Evolutionary conservation across 164 flowering plant genomes (phyloP).

Genomic region (Liriodendron chinense): DNA sequence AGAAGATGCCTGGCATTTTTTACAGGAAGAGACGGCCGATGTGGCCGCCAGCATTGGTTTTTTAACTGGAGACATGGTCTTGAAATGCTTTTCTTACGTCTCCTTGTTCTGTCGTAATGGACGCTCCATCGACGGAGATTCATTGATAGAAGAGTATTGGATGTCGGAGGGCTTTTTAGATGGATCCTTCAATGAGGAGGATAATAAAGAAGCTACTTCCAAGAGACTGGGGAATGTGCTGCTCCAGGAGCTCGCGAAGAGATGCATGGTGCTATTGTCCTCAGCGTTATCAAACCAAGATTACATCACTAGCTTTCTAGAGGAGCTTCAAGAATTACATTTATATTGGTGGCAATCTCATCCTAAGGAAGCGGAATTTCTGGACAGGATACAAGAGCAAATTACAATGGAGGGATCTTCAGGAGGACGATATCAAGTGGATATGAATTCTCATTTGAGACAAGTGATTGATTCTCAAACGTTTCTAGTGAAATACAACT

Average conservation of each 20-base stretch:
- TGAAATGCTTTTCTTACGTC: neutral
- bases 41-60: neutral
- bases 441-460: neutral
- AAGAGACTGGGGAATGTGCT: neutral
- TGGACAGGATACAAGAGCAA: no score
- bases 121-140: neutral
- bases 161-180: neutral
- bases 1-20: neutral
- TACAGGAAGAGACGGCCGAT: neutral
- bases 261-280: neutral
- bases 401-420: neutral
- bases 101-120: neutral
- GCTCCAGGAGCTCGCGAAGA: neutral
- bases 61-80: neutral
- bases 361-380: no score
- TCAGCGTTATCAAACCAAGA: neutral
- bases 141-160: neutral
- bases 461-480: neutral
- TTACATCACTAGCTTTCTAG: fast-evolving
- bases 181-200: neutral
- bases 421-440: neutral
- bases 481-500: no score
- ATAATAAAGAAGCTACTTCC: neutral
- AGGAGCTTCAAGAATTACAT: no score
- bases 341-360: no score